Base-by-base conservation (phyloP, 2,329 filamentous ascomycete genomes). In the Sarocladiaceae sp. region DNA sequence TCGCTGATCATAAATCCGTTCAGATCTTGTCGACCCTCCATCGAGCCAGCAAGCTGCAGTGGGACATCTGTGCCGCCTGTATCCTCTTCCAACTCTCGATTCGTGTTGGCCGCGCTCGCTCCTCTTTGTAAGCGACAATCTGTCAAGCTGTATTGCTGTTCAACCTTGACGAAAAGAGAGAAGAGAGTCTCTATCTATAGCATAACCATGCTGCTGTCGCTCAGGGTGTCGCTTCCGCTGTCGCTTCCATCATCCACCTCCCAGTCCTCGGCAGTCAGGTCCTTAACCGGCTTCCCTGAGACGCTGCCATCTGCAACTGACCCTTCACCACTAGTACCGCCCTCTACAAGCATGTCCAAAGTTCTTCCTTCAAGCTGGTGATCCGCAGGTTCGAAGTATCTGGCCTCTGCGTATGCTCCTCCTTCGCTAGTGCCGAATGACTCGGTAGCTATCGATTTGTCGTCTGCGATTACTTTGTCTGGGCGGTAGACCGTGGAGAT, bases 401-500 rank as follows among this genome's bases (percentile, higher is more conserved):
- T 54, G 5, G 67, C 69, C 9, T 61, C 56, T 2, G 57, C 50
- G 23, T 63, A 67, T 1, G 62, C 64, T 4, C 53, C 48, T 2
- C 52, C 55, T 5, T 55, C 58, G 23, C 23, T 29, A 3, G 52
- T 49, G 0, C 57, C 56, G 42, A 68, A 68, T n/a, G 55, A 47
- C 47, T 68, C 66, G 1, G 65, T 63, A 13, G 45, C 49, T 10
- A 64, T 51, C 0, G 62, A 63, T 1, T 49, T 55, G 35, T 60
- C 58, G 26, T 63, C 63, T 4, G 58, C 55, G 27, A 66, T 58
- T 40, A 68, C 58, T 10, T 50, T 53, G 18, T 55, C 51, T 3
- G 52, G 53, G 18, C 53, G 49, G 31, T 60, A 63, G 10, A 64
- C 58, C 2, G 60, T 66, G n/a, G 63, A 66, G 21, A 60, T 57